phyloP scores from a whole-genome alignment of 78 protist species.

The Planoprotostelium fungivorum region DNA sequence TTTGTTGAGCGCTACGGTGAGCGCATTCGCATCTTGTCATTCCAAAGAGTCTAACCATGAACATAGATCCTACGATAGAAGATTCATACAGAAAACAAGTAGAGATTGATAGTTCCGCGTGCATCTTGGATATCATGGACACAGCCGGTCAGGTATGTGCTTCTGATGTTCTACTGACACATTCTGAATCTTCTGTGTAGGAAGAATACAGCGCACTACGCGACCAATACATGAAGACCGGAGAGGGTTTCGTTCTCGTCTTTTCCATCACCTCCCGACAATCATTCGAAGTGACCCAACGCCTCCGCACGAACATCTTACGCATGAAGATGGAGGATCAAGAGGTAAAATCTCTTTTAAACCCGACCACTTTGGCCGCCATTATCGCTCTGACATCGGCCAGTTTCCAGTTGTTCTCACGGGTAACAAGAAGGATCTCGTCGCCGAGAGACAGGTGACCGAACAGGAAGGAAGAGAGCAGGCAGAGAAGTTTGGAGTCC shows the following conservation, averaged over 20 bases:
- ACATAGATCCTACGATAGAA: slow-evolving; percentile 65
- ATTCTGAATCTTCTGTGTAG: neutral
- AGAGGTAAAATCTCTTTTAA: neutral
- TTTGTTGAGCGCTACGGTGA: slow-evolving; percentile 21
- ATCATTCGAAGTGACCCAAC: slow-evolving; percentile 33
- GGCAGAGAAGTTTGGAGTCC: slow-evolving; percentile 59
- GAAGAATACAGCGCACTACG: slow-evolving; percentile 51
- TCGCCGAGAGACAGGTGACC: slow-evolving; percentile 68
- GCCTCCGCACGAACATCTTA: slow-evolving; percentile 17
- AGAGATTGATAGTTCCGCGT: slow-evolving; percentile 25
- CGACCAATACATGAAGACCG: slow-evolving; percentile 33
- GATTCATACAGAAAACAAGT: slow-evolving; percentile 58
- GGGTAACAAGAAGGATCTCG: slow-evolving; percentile 88
- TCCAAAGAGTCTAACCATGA: neutral
- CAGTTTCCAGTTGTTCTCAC: slow-evolving; percentile 46
- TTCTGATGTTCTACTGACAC: neutral
- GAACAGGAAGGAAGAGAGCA: slow-evolving; percentile 70
- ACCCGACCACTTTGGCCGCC: slow-evolving; percentile 4
- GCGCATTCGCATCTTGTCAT: neutral
- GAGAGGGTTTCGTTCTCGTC: slow-evolving; percentile 56
- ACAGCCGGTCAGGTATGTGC: slow-evolving; percentile 46
- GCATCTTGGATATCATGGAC: slow-evolving; percentile 43
- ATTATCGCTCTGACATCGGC: slow-evolving; percentile 9
- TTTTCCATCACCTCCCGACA: slow-evolving; percentile 43
- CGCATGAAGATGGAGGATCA: slow-evolving; percentile 5